Evolutionary conservation across 2,329 filamentous ascomycete species (phyloP), one percentile per base, ranked within the genome.

Genomic region (Pseudogymnoascus sp.): DNA sequence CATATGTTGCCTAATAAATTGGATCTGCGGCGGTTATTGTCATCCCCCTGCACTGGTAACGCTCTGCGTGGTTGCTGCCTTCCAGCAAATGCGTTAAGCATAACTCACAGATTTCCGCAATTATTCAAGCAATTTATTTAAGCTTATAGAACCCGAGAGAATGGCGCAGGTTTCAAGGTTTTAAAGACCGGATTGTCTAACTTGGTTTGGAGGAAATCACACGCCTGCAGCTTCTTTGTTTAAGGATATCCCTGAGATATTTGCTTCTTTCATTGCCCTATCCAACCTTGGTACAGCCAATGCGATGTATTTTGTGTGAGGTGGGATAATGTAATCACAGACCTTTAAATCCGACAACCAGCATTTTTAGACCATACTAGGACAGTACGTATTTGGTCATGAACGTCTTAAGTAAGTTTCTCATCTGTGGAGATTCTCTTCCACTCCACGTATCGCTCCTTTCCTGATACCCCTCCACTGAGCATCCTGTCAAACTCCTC

Each of bases 391-490:
- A 49, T 29, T 29, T 16, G 43, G 43, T 7, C 14, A 49, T 16
- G 14, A 49, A 49, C 23, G 7, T 29, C 19, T 23, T 49, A 49
- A 29, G 7, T 2, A 29, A 16, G 12, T 16, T 49, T 29, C 7
- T 21, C 12, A n/a, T n/a, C 14, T n/a, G 14, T 10, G 23, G 14
- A 29, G 7, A 29, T 63, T 52, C 67, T 69, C 62, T 68, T 65
- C 68, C 72, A 72, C 62, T 75, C 73, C 33, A 74, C 64, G 63
- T 74, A 75, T n/a, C 73, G 62, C 63, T 74, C 70, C 14, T 61
- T 60, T 0, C 69, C 68, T 0, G 38, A 31, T 26, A 61, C 10
- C 1, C 62, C 62, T n/a, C 35, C 45, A n/a, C 38, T 29, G 4
- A 68, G 21, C 12, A 68, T 10, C 31, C 64, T n/a, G 6, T 73